A percentile compares a stretch with the other conserved stretches of the same genome.
These are phyloP conservation scores for Adiantum capillusveneris DNA, from an alignment of 75 land plant species.

Conservation along the genomic window DNA sequence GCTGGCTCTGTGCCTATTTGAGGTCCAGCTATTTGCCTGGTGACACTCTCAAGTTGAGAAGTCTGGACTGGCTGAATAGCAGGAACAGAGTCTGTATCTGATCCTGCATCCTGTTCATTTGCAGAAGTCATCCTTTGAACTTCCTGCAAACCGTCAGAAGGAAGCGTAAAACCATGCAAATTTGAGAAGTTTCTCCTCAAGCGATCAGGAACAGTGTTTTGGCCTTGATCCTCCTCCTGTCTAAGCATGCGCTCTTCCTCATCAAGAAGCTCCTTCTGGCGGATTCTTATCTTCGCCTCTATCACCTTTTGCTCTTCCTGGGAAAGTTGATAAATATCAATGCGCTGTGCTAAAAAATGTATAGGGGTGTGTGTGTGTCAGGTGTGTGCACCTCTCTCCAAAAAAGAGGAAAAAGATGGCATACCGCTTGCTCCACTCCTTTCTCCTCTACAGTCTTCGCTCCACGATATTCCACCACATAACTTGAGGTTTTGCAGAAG, in stretches of 20 bases:
- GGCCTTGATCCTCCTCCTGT: slow-evolving; percentile 19
- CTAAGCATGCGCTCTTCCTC: slow-evolving; percentile 41
- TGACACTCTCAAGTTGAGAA: too few relatives aligned
- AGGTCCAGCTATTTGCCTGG: not conserved
- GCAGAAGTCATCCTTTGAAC: not conserved
- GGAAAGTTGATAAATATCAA: slow-evolving; percentile 5
- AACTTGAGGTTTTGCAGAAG: slow-evolving; percentile 82
- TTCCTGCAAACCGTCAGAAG: not conserved
- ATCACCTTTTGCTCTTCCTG: slow-evolving; percentile 96
- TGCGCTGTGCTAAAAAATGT: not conserved
- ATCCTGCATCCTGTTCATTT: not conserved
- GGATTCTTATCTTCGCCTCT: slow-evolving; percentile 91
- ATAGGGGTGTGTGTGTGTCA: too few relatives aligned
- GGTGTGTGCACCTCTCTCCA: too few relatives aligned
- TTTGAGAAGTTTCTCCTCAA: slow-evolving; percentile 6
- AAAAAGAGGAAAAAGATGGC: slow-evolving; percentile 5
- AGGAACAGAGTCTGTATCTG: too few relatives aligned
- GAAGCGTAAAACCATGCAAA: slow-evolving; percentile 6
- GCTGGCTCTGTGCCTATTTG: not conserved
- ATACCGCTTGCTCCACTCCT: slow-evolving; percentile 85
- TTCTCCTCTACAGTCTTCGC: slow-evolving; percentile 82
- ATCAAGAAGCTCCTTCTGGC: slow-evolving; percentile 71
- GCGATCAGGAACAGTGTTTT: not conserved
- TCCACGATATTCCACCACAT: slow-evolving; percentile 95
- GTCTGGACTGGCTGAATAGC: too few relatives aligned